phyloP scores from a whole-genome alignment of 1,139 yeast genomes.

The Blastobotrys aristatus region DNA sequence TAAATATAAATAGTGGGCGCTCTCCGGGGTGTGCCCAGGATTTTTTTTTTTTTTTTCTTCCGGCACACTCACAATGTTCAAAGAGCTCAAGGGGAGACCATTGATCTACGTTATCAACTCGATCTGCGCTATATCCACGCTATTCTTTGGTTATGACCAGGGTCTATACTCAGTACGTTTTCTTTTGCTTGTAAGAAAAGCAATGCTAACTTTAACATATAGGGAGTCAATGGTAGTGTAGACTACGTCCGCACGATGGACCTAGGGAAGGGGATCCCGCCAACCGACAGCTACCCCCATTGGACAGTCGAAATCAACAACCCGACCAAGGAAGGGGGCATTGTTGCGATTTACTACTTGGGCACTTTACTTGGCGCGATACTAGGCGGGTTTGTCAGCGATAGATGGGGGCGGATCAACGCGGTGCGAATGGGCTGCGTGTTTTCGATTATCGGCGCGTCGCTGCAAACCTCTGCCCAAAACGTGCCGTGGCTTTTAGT shows the following conservation, averaged over 20 bases:
- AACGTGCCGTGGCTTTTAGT: slow-evolving; percentile 35
- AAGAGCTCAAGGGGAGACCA: slow-evolving; percentile 14
- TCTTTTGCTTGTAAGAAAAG: too few relatives aligned
- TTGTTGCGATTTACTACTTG: slow-evolving; percentile 38
- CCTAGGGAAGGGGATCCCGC: slow-evolving; percentile 25
- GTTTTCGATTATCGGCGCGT: slow-evolving; percentile 33
- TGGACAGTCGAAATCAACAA: slow-evolving; percentile 30
- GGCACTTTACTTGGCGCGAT: slow-evolving; percentile 37
- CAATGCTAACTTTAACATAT: too few relatives aligned
- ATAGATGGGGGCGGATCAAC: slow-evolving; percentile 32
- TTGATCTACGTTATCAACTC: slow-evolving; percentile 17
- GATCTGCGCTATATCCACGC: slow-evolving; percentile 32
- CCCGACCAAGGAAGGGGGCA: slow-evolving; percentile 41
- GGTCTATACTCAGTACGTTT: too few relatives aligned
- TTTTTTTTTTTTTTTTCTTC: too few relatives aligned
- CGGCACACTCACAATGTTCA: too few relatives aligned
- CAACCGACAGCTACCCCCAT: slow-evolving; percentile 19
- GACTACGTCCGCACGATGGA: slow-evolving; percentile 34
- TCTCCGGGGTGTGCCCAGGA: too few relatives aligned
- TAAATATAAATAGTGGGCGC: too few relatives aligned
- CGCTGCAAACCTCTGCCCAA: slow-evolving; percentile 32
- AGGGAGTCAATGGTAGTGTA: slow-evolving; percentile 44
- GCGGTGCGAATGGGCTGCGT: slow-evolving; percentile 30
- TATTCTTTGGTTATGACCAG: slow-evolving; percentile 53
- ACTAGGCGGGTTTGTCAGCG: slow-evolving; percentile 30